These are phyloP conservation scores for Hypsizygus marmoreus DNA, from an alignment of 768 basidiomycete species.

Conservation along the genomic window DNA sequence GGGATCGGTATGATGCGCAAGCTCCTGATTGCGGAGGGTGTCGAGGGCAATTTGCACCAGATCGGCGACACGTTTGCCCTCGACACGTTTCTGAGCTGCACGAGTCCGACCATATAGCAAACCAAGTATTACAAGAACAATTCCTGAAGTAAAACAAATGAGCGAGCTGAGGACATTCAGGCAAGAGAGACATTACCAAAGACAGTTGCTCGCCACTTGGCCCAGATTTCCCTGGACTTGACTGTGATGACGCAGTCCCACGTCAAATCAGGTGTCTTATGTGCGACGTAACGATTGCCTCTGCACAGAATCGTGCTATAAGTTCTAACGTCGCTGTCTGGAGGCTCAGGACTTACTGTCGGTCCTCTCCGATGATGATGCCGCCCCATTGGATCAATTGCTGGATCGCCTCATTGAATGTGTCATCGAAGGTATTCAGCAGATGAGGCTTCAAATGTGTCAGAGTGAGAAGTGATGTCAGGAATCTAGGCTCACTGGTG, in stretches of 20 bases:
- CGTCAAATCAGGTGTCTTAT: slow-evolving; percentile 66
- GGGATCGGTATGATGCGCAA: slow-evolving; percentile 81
- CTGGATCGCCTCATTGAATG: slow-evolving; percentile 78
- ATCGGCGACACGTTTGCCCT: slow-evolving; percentile 66
- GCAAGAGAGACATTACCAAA: slow-evolving; percentile 48
- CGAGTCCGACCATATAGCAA: slow-evolving; percentile 26
- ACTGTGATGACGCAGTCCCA: slow-evolving; percentile 69
- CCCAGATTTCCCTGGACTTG: slow-evolving; percentile 66
- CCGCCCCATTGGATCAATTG: slow-evolving; percentile 76
- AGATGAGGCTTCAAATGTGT: slow-evolving; percentile 49
- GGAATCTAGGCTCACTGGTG: slow-evolving; percentile 44
- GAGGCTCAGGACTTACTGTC: slow-evolving; percentile 48
- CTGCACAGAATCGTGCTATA: slow-evolving; percentile 42
- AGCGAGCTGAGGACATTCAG: background rate
- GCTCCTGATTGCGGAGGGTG: slow-evolving; percentile 79
- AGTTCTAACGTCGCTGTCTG: slow-evolving; percentile 15
- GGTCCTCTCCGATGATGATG: slow-evolving; percentile 64
- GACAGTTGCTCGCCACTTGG: slow-evolving; percentile 63
- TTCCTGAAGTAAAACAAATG: slow-evolving; percentile 7
- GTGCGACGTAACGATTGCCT: slow-evolving; percentile 74
- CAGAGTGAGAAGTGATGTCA: slow-evolving; percentile 2
- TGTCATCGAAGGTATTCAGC: slow-evolving; percentile 62
- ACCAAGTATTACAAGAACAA: slow-evolving; percentile 4
- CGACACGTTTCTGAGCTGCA: slow-evolving; percentile 53
- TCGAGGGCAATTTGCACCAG: slow-evolving; percentile 82